A percentile compares a stretch with the other conserved stretches of the same genome.
Conservation (phyloP, 768 basidiomycete genomes). For the Lactifluus pinguis region DNA sequence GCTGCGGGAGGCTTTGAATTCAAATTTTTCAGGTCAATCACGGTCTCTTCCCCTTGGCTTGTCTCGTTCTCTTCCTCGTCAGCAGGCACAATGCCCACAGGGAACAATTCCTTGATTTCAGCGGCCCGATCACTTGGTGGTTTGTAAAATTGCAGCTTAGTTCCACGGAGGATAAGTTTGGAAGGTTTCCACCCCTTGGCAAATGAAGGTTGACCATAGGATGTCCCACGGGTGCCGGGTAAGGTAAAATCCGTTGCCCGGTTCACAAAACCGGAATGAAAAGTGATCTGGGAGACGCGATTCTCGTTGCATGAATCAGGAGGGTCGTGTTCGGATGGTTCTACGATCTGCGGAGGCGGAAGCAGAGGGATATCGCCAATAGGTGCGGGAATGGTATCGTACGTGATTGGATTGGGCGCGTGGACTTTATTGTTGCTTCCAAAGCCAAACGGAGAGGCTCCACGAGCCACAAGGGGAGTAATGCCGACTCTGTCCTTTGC, state of each 20-base stretch:
- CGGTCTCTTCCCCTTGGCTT: slow-evolving; percentile 21
- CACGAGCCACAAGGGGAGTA: slow-evolving; percentile 5
- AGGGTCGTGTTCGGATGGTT: slow-evolving; percentile 29
- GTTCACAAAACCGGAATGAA: slow-evolving; percentile 69
- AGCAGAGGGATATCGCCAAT: slow-evolving; percentile 32
- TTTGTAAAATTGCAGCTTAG: slow-evolving; percentile 82
- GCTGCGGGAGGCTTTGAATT: slow-evolving; percentile 27
- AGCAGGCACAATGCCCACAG: slow-evolving; percentile 49
- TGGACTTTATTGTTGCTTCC: slow-evolving; percentile 18
- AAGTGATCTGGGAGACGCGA: slow-evolving; percentile 71
- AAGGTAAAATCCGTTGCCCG: slow-evolving; percentile 43
- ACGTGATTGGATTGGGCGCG: slow-evolving; percentile 16
- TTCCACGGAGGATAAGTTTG: slow-evolving; percentile 76
- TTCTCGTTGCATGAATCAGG: slow-evolving; percentile 31
- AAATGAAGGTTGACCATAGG: slow-evolving; percentile 19
- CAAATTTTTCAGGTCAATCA: slow-evolving; percentile 27
- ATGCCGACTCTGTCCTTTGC: not conserved
- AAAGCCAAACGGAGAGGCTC: slow-evolving; percentile 27
- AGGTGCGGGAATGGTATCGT: slow-evolving; percentile 14
- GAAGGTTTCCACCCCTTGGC: slow-evolving; percentile 79
- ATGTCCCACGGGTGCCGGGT: slow-evolving; percentile 26
- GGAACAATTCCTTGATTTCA: slow-evolving; percentile 68
- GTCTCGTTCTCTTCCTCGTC: slow-evolving; percentile 41
- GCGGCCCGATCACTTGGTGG: slow-evolving; percentile 58
- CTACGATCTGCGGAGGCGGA: slow-evolving; percentile 40